Base-by-base conservation (phyloP, 176 grass and related monocot genomes). In the Phyllostachys edulis region DNA sequence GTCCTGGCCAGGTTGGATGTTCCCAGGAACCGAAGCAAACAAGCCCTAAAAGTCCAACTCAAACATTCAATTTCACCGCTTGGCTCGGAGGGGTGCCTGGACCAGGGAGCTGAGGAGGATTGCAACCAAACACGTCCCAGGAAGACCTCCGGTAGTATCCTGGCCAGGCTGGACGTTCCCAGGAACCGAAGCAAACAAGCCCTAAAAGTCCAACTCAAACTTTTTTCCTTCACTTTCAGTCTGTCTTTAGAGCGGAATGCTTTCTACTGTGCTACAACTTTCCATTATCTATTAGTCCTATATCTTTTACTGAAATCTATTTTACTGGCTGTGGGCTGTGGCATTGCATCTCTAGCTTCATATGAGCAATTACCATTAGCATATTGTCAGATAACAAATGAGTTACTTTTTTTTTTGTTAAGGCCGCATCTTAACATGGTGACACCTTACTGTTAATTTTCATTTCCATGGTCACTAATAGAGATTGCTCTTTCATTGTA, bases 191-290 rank as follows among this genome's bases (percentile, higher is more conserved):
- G n/a, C n/a, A n/a, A n/a, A n/a, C n/a, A n/a, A n/a, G n/a, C n/a
- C n/a, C n/a, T 36, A 55, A 55, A 69, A 60, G 8, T 39, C 49
- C 55, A 80, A 70, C 10, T 73, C 80, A 74, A 74, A 64, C 20
- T 41, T 79, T n/a, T 51, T 32, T 62, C 0, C 51, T n/a, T 34
- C 15, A 49, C 12, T 15, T 36, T 7, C n/a, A 20, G 9, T 50
- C 42, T 63, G 4, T 36, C 0, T 49, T 63, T 5, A 71, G 5
- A 82, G 36, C 47, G 23, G 39, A 32, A 69, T 14, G 9, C 2
- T 70, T 15, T 66, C 17, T n/a, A 9, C 39, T 44, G 34, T 59
- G 27, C 15, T 9, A 13, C 9, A 67, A 47, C 34, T 79, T 79
- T 23, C 2, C 15, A 59, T 32, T 16, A 7, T 45, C 24, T 47